phyloP scores from a whole-genome alignment of 2,329 filamentous ascomycete species.

The Colletotrichum scovillei region DNA sequence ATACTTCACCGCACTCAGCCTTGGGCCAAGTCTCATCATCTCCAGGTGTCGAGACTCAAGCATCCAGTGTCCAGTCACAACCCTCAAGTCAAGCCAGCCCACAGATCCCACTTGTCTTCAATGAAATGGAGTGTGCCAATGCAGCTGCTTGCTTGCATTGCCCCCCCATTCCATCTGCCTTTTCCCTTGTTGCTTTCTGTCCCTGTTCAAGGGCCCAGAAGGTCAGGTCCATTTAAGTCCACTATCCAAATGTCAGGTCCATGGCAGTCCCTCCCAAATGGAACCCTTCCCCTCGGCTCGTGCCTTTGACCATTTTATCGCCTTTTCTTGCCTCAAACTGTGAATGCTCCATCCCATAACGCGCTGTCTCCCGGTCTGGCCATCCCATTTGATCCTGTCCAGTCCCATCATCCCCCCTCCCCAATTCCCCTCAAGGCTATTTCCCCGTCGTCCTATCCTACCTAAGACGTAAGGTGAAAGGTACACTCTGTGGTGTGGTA shows the following conservation, averaged over 20 bases:
- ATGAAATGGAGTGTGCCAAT: neutral
- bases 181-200: neutral
- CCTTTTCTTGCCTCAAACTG: slow-evolving; percentile 19
- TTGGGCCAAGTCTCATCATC: neutral
- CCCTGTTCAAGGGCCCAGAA: neutral
- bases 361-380: neutral
- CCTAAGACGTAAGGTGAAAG: neutral
- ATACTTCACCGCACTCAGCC: neutral
- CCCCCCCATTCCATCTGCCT: neutral
- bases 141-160: neutral
- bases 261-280: neutral
- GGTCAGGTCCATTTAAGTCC: neutral
- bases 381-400: slow-evolving; percentile 20
- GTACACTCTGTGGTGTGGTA: neutral
- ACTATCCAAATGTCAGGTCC: too few species aligned
- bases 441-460: neutral
- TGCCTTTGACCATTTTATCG: slow-evolving; percentile 23
- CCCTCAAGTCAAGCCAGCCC: neutral
- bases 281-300: slow-evolving; percentile 12
- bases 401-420: neutral
- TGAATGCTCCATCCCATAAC: slow-evolving; percentile 10
- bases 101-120: neutral
- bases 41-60: neutral
- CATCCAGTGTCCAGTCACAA: neutral
- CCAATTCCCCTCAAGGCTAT: neutral